phyloP scores from a whole-genome alignment of 176 grass and related monocot species.

The Tuctoria greenei region DNA sequence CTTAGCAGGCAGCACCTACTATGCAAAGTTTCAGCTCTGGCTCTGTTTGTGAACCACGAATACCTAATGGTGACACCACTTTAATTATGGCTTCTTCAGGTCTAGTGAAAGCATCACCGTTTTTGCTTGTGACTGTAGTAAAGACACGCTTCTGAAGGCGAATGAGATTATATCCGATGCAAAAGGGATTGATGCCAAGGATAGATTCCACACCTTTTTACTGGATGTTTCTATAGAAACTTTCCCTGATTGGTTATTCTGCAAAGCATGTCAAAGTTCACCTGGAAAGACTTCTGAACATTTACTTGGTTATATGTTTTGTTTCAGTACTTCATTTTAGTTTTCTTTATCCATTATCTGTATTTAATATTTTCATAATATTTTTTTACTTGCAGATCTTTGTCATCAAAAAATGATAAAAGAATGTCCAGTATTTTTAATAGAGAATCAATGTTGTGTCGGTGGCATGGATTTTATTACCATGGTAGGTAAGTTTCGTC shows the following conservation, averaged over 20 bases:
- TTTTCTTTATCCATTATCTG: slow-evolving; percentile 10
- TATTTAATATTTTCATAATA: neutral
- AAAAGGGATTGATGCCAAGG: slow-evolving; percentile 38
- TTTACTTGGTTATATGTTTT: slow-evolving; percentile 30
- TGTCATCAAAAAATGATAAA: slow-evolving; percentile 36
- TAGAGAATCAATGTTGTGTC: slow-evolving; percentile 61
- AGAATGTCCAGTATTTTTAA: slow-evolving; percentile 19
- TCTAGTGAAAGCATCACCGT: slow-evolving; percentile 60
- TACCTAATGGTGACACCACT: slow-evolving; percentile 8
- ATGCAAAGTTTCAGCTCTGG: too few relatives aligned
- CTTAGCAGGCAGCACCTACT: too few relatives aligned
- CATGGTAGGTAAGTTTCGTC: slow-evolving; percentile 51
- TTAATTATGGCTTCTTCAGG: slow-evolving; percentile 54
- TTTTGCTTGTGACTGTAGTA: slow-evolving; percentile 96
- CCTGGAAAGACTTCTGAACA: slow-evolving; percentile 26
- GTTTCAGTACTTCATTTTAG: slow-evolving; percentile 3
- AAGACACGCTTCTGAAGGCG: slow-evolving; percentile 78
- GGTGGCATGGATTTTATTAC: slow-evolving; percentile 83
- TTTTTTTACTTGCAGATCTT: slow-evolving; percentile 47
- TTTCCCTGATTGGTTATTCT: slow-evolving; percentile 92
- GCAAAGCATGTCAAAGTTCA: slow-evolving; percentile 57
- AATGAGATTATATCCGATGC: slow-evolving; percentile 64
- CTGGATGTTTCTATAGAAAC: slow-evolving; percentile 62
- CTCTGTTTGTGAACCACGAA: too few relatives aligned
- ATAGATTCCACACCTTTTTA: slow-evolving; percentile 64